Evolutionary conservation across 139 green algal species (phyloP).

Genomic region (Chlamydomonas sp.): DNA sequence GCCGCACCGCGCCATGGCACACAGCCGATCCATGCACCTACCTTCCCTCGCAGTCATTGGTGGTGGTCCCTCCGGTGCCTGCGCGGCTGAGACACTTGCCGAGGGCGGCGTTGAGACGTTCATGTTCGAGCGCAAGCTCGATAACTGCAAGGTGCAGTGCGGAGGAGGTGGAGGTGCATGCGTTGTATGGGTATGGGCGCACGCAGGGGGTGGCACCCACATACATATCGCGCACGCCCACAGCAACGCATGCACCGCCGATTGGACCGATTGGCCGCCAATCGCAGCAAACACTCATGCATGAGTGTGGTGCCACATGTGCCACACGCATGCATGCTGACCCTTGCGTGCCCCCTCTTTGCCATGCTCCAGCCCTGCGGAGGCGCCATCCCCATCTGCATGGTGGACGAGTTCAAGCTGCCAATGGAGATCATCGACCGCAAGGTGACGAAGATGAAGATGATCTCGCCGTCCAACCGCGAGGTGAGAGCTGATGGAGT

Average conservation of each 20-base stretch:
- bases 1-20: too few species aligned
- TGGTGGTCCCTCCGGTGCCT: slow-evolving; percentile 88
- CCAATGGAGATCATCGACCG: slow-evolving; percentile 92
- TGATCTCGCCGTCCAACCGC: slow-evolving; percentile 98
- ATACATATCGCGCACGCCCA: neutral
- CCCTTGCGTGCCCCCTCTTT: neutral
- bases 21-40: too few species aligned
- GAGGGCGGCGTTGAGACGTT: slow-evolving; percentile 88
- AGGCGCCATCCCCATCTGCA: slow-evolving; percentile 95
- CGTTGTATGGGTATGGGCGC: neutral
- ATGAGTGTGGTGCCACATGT: too few species aligned
- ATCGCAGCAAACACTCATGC: too few species aligned
- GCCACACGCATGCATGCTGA: too few species aligned
- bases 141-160: slow-evolving; percentile 98
- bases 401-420: slow-evolving; percentile 98
- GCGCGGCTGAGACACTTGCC: slow-evolving; percentile 90
- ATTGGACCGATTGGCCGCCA: too few species aligned
- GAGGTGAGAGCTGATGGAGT: too few species aligned
- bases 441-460: slow-evolving; percentile 99
- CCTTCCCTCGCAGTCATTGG: slow-evolving; percentile 91
- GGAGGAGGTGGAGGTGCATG: too few species aligned
- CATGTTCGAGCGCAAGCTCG: slow-evolving; percentile 95
- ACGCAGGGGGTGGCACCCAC: too few species aligned
- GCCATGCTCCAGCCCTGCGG: slow-evolving; percentile 75
- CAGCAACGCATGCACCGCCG: neutral